Percentiles rank a stretch among this genome's conserved stretches.
Evolutionary conservation across 2,329 filamentous ascomycete genomes (phyloP).

Genomic region (Fusarium agapanthi): DNA sequence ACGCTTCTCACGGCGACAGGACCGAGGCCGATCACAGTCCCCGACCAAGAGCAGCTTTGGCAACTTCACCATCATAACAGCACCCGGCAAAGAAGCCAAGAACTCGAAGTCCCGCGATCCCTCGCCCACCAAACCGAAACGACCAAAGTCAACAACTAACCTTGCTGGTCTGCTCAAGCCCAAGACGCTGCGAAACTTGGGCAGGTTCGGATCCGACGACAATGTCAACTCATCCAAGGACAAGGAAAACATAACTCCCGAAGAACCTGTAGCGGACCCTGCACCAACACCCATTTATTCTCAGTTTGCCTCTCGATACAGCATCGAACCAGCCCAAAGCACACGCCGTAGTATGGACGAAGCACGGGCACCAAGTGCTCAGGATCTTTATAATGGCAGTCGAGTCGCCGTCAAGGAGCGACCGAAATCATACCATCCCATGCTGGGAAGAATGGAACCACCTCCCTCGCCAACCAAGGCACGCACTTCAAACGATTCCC

Average conservation of each 20-base stretch:
- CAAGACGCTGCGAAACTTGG: conserved; percentile 75
- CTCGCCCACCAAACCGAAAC: conserved; percentile 72
- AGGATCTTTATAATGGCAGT: conserved; percentile 28
- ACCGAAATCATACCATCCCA: conserved; percentile 60
- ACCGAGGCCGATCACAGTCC: conserved; percentile 51
- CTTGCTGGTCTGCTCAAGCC: conserved; percentile 79
- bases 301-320: conserved; percentile 64
- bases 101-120: conserved; percentile 54
- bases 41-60: conserved; percentile 55
- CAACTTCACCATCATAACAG: conserved; percentile 55
- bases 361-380: conserved; percentile 29
- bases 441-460: conserved; percentile 33
- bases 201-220: conserved; percentile 62
- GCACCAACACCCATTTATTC: conserved; percentile 79
- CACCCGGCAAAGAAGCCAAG: conserved; percentile 51
- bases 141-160: conserved; percentile 84
- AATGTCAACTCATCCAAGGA: conserved; percentile 65
- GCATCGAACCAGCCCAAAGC: conserved; percentile 31
- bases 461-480: conserved; percentile 36
- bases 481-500: conserved; percentile 31
- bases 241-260: conserved; percentile 83
- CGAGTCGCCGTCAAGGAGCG: conserved; percentile 51
- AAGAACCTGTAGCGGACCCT: conserved; percentile 30
- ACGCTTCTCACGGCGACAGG: conserved; percentile 51
- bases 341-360: conserved; percentile 41